Evolutionary conservation across 129 eudicot genomes (phyloP).

Genomic region (Saussurea involucrata): DNA sequence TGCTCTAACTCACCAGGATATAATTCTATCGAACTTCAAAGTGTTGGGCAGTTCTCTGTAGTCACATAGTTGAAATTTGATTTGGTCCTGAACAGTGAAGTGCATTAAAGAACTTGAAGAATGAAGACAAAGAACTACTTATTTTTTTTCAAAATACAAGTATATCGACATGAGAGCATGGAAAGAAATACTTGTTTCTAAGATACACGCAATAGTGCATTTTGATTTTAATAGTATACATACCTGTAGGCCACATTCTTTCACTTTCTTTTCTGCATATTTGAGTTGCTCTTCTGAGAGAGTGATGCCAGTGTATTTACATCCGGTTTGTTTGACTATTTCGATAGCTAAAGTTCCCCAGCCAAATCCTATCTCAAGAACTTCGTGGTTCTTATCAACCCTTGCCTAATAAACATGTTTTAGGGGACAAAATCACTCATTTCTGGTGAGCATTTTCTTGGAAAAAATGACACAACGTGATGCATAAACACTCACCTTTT

Average conservation of each 20-base stretch:
- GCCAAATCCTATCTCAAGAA: conserved; percentile 91
- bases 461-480: background rate
- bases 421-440: background rate
- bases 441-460: background rate
- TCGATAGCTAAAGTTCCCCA: conserved; percentile 96
- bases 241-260: conserved; percentile 90
- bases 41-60: conserved; percentile 65
- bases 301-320: conserved; percentile 93
- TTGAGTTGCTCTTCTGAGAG: conserved; percentile 73
- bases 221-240: background rate
- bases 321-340: conserved; percentile 71
- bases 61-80: conserved; percentile 72
- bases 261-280: conserved; percentile 76
- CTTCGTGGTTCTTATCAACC: conserved; percentile 54
- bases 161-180: too few species aligned
- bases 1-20: conserved; percentile 63
- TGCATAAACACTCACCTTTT: conserved; percentile 43
- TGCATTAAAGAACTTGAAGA: background rate
- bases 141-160: background rate
- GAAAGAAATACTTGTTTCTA: too few species aligned
- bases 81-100: conserved; percentile 45
- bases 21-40: conserved; percentile 66
- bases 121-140: background rate
- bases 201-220: background rate
- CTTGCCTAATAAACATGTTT: conserved; percentile 47